Conservation (phyloP, 192 early-diverging fungal genomes). For the Phlyctochytrium arcticum region DNA sequence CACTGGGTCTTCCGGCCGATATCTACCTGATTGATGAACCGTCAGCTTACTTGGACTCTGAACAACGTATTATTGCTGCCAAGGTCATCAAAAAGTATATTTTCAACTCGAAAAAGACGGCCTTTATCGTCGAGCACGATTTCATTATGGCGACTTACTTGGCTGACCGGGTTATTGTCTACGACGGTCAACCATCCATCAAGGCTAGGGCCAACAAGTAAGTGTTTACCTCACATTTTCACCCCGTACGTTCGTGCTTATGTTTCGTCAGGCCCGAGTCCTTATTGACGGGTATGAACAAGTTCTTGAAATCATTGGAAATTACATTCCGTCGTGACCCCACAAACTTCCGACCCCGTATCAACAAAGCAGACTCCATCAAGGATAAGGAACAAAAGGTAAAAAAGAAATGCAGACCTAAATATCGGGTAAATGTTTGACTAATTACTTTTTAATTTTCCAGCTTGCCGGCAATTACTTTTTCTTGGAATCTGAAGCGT, state of each 20-base stretch:
- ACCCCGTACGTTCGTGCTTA: neutral
- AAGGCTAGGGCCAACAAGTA: slow-evolving; percentile 71
- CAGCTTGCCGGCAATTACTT: slow-evolving; percentile 36
- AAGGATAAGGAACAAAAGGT: slow-evolving; percentile 97
- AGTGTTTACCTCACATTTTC: neutral
- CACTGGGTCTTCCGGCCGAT: slow-evolving; percentile 85
- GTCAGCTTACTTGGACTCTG: slow-evolving; percentile 96
- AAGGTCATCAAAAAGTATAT: slow-evolving; percentile 99
- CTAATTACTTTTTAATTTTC: neutral
- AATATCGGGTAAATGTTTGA: neutral
- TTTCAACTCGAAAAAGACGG: slow-evolving; percentile 92
- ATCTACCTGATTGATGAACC: slow-evolving; percentile 98
- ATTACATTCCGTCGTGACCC: slow-evolving; percentile 98
- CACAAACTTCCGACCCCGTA: slow-evolving; percentile 93
- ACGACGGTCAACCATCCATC: slow-evolving; percentile 86
- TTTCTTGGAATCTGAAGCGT: slow-evolving; percentile 32
- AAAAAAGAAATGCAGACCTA: neutral
- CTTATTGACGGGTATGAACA: slow-evolving; percentile 93
- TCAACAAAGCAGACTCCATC: slow-evolving; percentile 93
- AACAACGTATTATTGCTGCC: slow-evolving; percentile 97
- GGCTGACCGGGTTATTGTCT: slow-evolving; percentile 94
- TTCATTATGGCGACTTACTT: slow-evolving; percentile 99
- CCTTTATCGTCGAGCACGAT: slow-evolving; percentile 98
- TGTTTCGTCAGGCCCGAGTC: slow-evolving; percentile 72
- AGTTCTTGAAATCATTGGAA: slow-evolving; percentile 83